phyloP scores from a whole-genome alignment of 371 early-diverging fungal species.

The Apophysomyces elegans region DNA sequence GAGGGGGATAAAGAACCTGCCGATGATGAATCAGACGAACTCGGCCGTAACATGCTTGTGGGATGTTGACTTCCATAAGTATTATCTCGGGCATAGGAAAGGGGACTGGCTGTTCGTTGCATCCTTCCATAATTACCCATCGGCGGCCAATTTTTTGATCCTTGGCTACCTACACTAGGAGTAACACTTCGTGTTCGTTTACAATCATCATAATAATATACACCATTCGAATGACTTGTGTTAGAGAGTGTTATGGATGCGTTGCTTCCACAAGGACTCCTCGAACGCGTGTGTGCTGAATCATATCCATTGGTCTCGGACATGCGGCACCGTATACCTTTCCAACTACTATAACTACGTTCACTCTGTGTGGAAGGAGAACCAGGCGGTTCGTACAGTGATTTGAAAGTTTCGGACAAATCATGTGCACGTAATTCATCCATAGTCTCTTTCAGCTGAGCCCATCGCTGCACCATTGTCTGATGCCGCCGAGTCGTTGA shows the following conservation, averaged over 20 bases:
- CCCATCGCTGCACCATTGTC: constrained; percentile 58
- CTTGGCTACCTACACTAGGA: constrained; percentile 13
- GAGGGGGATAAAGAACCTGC: constrained; percentile 9
- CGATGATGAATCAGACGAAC: constrained; percentile 24
- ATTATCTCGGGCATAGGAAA: constrained; percentile 15
- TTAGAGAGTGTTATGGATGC: background rate
- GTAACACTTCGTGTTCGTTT: constrained; percentile 18
- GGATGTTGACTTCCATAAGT: constrained; percentile 1
- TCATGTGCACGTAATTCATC: constrained; percentile 56
- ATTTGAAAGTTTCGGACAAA: constrained; percentile 46
- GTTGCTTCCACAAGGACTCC: constrained; percentile 18
- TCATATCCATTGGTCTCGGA: constrained; percentile 27
- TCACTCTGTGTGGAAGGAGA: constrained; percentile 44
- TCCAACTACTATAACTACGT: constrained; percentile 23
- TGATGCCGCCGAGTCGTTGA: constrained; percentile 50
- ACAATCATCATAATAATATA: background rate
- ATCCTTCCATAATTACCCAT: constrained; percentile 15
- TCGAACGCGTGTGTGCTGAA: constrained; percentile 11
- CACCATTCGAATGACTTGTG: background rate
- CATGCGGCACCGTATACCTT: constrained; percentile 24
- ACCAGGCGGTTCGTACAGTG: constrained; percentile 25
- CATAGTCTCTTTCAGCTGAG: constrained; percentile 52
- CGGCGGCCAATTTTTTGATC: constrained; percentile 9
- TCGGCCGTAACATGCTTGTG: constrained; percentile 20
- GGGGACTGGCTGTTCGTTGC: constrained; percentile 23